Percentiles rank a stretch among this genome's conserved stretches.
Evolutionary conservation across 169 alveolate species (phyloP).

Genomic region (Plasmodium gonderi): DNA sequence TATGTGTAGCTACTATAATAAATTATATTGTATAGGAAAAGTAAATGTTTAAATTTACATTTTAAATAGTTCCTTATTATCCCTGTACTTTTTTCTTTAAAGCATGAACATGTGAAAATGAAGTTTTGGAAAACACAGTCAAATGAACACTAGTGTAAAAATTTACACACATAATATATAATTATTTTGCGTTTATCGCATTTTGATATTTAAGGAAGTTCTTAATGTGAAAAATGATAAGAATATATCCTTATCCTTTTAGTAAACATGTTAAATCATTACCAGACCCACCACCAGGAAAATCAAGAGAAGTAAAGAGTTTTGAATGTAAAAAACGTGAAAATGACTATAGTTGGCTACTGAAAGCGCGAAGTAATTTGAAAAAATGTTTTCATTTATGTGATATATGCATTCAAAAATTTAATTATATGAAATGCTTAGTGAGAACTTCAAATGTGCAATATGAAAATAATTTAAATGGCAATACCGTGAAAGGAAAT

Average conservation of each 20-base stretch:
- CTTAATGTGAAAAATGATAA: conserved; percentile 42
- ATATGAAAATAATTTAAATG: conserved; percentile 37
- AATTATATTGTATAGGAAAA: background rate
- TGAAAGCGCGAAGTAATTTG: conserved; percentile 50
- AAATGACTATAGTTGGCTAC: conserved; percentile 62
- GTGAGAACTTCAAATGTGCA: conserved; percentile 57
- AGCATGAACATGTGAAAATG: conserved; percentile 17
- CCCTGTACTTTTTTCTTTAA: conserved; percentile 11
- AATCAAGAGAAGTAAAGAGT: conserved; percentile 54
- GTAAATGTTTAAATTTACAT: conserved; percentile 50
- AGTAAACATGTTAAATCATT: conserved; percentile 64
- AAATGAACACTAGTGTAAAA: background rate
- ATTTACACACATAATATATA: conserved; percentile 2
- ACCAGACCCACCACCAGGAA: conserved; percentile 73
- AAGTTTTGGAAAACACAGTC: background rate
- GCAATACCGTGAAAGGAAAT: background rate
- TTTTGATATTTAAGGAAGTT: conserved; percentile 55
- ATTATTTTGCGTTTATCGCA: conserved; percentile 31
- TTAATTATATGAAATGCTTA: conserved; percentile 58
- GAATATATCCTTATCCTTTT: conserved; percentile 71
- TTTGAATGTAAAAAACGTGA: conserved; percentile 60
- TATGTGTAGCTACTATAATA: background rate
- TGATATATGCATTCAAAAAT: conserved; percentile 24
- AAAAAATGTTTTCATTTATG: conserved; percentile 65
- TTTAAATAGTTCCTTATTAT: conserved; percentile 21